Percentiles rank a stretch among this genome's conserved stretches.
Evolutionary conservation across 1,139 yeast species (phyloP).

Genomic region (Saccharomycopsis crataegensis): DNA sequence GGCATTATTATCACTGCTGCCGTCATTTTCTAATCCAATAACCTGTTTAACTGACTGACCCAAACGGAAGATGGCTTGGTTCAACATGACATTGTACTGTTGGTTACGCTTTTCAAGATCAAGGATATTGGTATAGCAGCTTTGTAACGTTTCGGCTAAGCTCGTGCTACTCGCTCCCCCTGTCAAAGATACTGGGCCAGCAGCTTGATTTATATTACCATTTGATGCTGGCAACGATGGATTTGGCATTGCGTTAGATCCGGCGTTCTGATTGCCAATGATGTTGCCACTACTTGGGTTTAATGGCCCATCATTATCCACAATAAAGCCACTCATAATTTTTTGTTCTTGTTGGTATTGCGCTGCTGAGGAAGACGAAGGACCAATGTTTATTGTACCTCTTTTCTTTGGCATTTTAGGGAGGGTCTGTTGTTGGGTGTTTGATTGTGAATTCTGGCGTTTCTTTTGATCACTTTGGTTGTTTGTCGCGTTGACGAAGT

Average conservation of each 20-base stretch:
- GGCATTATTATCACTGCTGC: neutral
- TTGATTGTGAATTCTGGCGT: conserved; percentile 18
- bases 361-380: no score
- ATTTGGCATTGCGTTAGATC: neutral
- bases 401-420: conserved; percentile 1
- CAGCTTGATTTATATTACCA: neutral
- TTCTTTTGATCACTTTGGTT: conserved; percentile 6
- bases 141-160: conserved; percentile 19
- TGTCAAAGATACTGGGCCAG: conserved; percentile 9
- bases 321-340: no score
- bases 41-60: conserved; percentile 11
- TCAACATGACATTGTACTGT: conserved; percentile 14
- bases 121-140: conserved; percentile 17
- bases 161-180: neutral
- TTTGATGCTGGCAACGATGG: neutral
- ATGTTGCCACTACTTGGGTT: neutral
- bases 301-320: no score
- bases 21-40: neutral
- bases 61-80: conserved; percentile 14
- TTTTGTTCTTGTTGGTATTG: no score
- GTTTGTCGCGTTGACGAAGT: conserved; percentile 4
- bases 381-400: neutral
- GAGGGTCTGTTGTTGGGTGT: conserved; percentile 2
- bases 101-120: conserved; percentile 20
- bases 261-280: neutral